Evolutionary conservation across 2,329 filamentous ascomycete species (phyloP).

Genomic region (Arthrobotrys iridis): DNA sequence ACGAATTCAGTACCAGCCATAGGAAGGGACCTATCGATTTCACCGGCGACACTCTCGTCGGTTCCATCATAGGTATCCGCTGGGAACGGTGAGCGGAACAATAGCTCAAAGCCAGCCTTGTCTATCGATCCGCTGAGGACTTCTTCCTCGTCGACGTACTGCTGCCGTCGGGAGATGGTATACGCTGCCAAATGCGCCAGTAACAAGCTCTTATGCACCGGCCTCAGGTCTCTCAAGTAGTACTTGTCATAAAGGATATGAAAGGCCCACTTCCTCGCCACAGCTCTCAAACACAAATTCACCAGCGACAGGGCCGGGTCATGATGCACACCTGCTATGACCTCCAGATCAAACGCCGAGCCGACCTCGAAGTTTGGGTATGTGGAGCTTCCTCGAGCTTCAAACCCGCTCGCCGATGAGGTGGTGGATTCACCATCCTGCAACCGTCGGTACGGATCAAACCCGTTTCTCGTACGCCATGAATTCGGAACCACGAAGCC

Average conservation of each 20-base stretch:
- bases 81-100: conserved; percentile 44
- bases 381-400: conserved; percentile 35
- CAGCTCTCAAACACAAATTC: conserved; percentile 49
- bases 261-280: conserved; percentile 56
- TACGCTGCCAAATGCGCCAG: conserved; percentile 55
- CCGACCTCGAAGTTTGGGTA: conserved; percentile 44
- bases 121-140: conserved; percentile 28
- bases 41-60: conserved; percentile 5
- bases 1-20: conserved; percentile 50
- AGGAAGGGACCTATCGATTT: conserved; percentile 22
- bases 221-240: conserved; percentile 55
- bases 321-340: background rate
- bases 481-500: conserved; percentile 42
- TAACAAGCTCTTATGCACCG: conserved; percentile 55
- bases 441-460: conserved; percentile 37
- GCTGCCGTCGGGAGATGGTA: conserved; percentile 30
- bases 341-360: conserved; percentile 32
- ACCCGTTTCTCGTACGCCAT: conserved; percentile 39
- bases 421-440: conserved; percentile 48
- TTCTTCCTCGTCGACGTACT: conserved; percentile 28
- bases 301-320: conserved; percentile 36
- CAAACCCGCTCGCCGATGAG: conserved; percentile 48
- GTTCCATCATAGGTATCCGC: conserved; percentile 24
- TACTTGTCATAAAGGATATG: conserved; percentile 56
- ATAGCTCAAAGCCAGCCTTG: conserved; percentile 25